Evolutionary conservation across 2,329 filamentous ascomycete species (phyloP).

Genomic region (Coniochaeta ligniaria): DNA sequence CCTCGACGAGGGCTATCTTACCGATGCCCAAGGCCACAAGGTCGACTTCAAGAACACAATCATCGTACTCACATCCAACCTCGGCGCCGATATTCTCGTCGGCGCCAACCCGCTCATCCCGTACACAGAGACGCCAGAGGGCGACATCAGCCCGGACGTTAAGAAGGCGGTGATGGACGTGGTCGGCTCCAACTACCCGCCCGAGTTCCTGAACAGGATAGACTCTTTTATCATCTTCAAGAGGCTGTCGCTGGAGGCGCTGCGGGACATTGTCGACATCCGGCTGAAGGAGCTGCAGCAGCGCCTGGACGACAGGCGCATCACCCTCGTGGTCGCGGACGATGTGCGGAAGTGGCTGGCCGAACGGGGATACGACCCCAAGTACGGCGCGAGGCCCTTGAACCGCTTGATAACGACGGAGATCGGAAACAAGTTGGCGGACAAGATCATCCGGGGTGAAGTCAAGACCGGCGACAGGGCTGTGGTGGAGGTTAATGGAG

Average conservation of each 20-base stretch:
- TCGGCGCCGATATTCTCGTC: constrained; percentile 87
- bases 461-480: constrained; percentile 70
- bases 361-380: constrained; percentile 82
- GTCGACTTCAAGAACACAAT: constrained; percentile 96
- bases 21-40: constrained; percentile 91
- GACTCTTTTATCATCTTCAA: constrained; percentile 98
- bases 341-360: constrained; percentile 81
- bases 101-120: constrained; percentile 60
- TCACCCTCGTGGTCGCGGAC: constrained; percentile 63
- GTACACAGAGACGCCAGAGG: constrained; percentile 54
- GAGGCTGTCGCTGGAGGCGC: constrained; percentile 66
- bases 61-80: constrained; percentile 91
- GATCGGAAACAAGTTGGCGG: constrained; percentile 81
- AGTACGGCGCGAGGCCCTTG: constrained; percentile 82
- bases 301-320: constrained; percentile 78
- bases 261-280: constrained; percentile 92
- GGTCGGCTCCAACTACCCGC: constrained; percentile 67
- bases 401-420: constrained; percentile 87
- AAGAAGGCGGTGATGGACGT: constrained; percentile 84
- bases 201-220: constrained; percentile 93
- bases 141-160: constrained; percentile 65
- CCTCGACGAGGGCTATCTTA: constrained; percentile 91
- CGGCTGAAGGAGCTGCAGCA: constrained; percentile 76
- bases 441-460: constrained; percentile 84
- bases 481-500: constrained; percentile 59